Evolutionary conservation across 2,329 filamentous ascomycete species (phyloP).

Genomic region (Fusarium udum): DNA sequence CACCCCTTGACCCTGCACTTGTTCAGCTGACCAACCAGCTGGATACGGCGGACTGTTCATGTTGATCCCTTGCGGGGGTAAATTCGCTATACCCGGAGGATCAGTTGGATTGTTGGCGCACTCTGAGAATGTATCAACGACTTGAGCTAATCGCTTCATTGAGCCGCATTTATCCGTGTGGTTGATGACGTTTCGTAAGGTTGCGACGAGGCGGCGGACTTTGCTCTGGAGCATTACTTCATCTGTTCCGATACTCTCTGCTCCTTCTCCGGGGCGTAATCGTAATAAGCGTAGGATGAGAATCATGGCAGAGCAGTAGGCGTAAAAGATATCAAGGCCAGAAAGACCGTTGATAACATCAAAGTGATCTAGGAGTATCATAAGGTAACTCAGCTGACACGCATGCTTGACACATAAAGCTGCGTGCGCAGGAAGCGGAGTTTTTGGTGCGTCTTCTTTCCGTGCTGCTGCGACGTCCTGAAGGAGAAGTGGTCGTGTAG

Average conservation of each 20-base stretch:
- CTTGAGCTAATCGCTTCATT: constrained; percentile 43
- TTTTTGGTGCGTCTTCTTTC: not conserved
- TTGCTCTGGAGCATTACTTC: constrained; percentile 20
- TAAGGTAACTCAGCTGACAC: constrained; percentile 45
- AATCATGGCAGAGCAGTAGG: constrained; percentile 48
- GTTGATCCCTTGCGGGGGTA: constrained; percentile 1
- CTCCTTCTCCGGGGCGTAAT: not conserved
- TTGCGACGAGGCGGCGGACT: constrained; percentile 14
- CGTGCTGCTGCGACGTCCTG: constrained; percentile 30
- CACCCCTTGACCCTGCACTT: not conserved
- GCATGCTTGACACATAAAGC: constrained; percentile 42
- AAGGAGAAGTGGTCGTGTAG: constrained; percentile 46
- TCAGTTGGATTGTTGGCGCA: constrained; percentile 31
- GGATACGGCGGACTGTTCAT: not conserved
- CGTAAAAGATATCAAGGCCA: constrained; percentile 49
- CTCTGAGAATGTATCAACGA: constrained; percentile 43
- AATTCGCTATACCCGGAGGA: not conserved
- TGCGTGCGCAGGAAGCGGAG: constrained; percentile 3
- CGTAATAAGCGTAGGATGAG: constrained; percentile 25
- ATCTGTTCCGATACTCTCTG: not conserved
- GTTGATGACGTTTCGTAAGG: constrained; percentile 32
- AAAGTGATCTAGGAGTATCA: constrained; percentile 47
- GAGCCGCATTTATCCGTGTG: constrained; percentile 43
- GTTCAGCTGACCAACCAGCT: not conserved
- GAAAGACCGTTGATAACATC: constrained; percentile 48